Percentiles rank a stretch among this genome's conserved stretches.
Evolutionary conservation across 2,329 filamentous ascomycete species (phyloP).

Genomic region (Xylaria sp.): DNA sequence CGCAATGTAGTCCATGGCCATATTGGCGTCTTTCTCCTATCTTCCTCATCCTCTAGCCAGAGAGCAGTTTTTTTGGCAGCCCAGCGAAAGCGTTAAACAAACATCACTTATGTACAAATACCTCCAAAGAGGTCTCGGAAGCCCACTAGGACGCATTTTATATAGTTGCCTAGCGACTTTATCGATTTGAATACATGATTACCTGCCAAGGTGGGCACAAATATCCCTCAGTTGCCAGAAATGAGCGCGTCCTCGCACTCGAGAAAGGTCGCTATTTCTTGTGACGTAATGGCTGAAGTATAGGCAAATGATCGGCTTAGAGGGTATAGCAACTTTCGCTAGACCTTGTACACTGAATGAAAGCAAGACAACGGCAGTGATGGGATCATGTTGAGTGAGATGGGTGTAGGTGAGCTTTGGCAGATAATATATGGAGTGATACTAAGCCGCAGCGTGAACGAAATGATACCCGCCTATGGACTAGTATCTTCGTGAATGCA

Average conservation of each 20-base stretch:
- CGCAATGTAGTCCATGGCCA: slow-evolving; percentile 11
- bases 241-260: neutral
- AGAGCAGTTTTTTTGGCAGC: neutral
- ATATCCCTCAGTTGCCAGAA: neutral
- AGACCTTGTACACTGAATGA: neutral
- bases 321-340: neutral
- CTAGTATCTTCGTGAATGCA: neutral
- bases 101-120: neutral
- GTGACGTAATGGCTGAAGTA: too few species aligned
- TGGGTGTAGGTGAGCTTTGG: neutral
- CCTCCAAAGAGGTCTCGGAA: neutral
- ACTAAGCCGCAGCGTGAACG: slow-evolving; percentile 4
- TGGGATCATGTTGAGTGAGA: neutral
- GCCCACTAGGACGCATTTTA: neutral
- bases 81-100: too few species aligned
- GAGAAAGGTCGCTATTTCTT: neutral
- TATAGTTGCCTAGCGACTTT: neutral
- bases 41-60: neutral
- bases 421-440: neutral
- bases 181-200: neutral
- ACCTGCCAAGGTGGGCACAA: neutral
- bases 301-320: neutral
- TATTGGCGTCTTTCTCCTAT: neutral
- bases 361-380: neutral
- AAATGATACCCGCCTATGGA: slow-evolving; percentile 5